These are phyloP conservation scores for Candida oleophila DNA, from an alignment of 805 yeast genomes.

Conservation along the genomic window DNA sequence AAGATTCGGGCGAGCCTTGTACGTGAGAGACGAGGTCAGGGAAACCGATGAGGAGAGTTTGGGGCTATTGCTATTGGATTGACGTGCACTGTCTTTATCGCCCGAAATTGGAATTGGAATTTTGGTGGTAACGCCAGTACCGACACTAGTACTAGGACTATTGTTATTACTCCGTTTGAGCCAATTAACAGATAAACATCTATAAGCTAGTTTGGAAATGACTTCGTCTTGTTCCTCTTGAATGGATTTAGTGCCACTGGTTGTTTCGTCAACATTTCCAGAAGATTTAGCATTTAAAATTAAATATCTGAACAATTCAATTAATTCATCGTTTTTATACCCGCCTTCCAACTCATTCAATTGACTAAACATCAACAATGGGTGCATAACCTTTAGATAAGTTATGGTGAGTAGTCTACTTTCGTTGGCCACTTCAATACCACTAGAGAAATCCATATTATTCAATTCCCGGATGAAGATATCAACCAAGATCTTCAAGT, in stretches of 20 bases:
- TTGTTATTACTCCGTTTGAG: slow-evolving; percentile 17
- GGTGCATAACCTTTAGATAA: slow-evolving; percentile 71
- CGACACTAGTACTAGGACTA: neutral
- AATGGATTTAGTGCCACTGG: neutral
- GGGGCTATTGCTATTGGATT: neutral
- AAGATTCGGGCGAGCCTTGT: slow-evolving; percentile 4
- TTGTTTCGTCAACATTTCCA: neutral
- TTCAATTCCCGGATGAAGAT: slow-evolving; percentile 77
- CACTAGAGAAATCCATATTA: slow-evolving; percentile 58
- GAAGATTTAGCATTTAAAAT: slow-evolving; percentile 23
- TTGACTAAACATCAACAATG: slow-evolving; percentile 66
- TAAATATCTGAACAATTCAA: slow-evolving; percentile 50
- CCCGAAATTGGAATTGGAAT: neutral
- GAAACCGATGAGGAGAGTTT: slow-evolving; percentile 10
- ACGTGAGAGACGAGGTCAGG: slow-evolving; percentile 4
- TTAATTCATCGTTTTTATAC: slow-evolving; percentile 59
- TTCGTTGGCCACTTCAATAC: slow-evolving; percentile 48
- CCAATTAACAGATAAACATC: slow-evolving; percentile 36
- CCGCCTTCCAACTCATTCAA: slow-evolving; percentile 45
- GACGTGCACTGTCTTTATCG: neutral
- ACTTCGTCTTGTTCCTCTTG: slow-evolving; percentile 16
- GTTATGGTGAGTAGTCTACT: slow-evolving; percentile 48
- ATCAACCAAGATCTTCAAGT: slow-evolving; percentile 78
- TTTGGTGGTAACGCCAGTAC: neutral
- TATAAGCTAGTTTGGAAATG: slow-evolving; percentile 31